Base-by-base conservation (phyloP, 345 rosid genomes). In the Eucalyptus guilfoylei region DNA sequence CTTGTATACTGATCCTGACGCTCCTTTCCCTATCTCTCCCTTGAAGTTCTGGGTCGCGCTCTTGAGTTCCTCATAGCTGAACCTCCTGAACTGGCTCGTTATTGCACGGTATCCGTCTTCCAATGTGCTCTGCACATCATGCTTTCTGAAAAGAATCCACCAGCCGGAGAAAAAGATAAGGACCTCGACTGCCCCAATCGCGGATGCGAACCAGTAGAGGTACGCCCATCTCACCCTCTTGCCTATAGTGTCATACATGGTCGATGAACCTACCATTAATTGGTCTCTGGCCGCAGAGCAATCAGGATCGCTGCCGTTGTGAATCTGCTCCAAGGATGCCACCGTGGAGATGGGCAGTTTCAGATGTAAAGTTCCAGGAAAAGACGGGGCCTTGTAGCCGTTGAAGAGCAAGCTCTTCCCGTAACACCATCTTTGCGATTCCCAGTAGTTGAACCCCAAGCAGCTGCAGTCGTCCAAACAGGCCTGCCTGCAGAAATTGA, bases 11-110 rank as follows among this genome's bases (percentile, higher is more conserved):
- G 89, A 86, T 55, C 96, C 95, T 11, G 93, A 93, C 24, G 92
- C 95, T 85, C 96, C 96, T 76, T 90, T 92, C 80, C 96, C 96
- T 19, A 92, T 44, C 89, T 91, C 92, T 87, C 90, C 87, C 54
- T 52, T 67, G 91, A 93, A 93, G 40, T 86, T 90, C 34, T 90
- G 90, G 17, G 93, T 93, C 26, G 92, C 92, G 44, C 62, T 91
- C 86, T 91, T 92, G 42, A 93, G 92, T 58, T 93, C 92, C 14
- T 37, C 32, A 37, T 89, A 93, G 67, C 86, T 89, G 62, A 91
- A 93, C 90, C 88, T 88, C 92, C 88, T 90, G 90, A 92, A 93
- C 60, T 90, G 91, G 64, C 90, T 89, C 2, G 88, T 50, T 45
- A 92, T 42, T 23, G 67, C 87, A 19, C 48, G 88, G 69, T 92